Evolutionary conservation across 2,329 filamentous ascomycete genomes (phyloP).

Genomic region (Fulvia fulva): DNA sequence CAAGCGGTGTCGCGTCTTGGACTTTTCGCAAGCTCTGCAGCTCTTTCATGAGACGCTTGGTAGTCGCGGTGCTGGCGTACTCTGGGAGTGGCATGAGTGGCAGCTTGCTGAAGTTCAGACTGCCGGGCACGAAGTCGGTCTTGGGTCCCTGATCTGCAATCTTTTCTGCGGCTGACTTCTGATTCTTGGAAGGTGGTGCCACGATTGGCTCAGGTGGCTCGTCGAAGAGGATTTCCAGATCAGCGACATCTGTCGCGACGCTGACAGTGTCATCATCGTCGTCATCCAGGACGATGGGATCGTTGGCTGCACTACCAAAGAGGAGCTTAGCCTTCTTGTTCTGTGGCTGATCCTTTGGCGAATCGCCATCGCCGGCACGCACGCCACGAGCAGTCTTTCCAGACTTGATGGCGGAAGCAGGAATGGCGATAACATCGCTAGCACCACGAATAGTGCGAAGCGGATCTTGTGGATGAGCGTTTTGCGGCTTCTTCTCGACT

Average conservation of each 20-base stretch:
- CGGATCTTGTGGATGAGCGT: slow-evolving; percentile 40
- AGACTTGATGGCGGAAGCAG: slow-evolving; percentile 50
- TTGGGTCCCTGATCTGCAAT: slow-evolving; percentile 15
- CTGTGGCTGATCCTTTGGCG: slow-evolving; percentile 11
- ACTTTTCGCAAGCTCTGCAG: slow-evolving; percentile 60
- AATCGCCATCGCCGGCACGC: not conserved
- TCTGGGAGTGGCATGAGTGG: slow-evolving; percentile 61
- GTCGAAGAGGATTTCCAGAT: slow-evolving; percentile 40
- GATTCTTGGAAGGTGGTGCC: not conserved
- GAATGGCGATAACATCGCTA: slow-evolving; percentile 44
- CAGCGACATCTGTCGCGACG: slow-evolving; percentile 49
- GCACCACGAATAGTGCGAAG: slow-evolving; percentile 41
- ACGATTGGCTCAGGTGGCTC: slow-evolving; percentile 18
- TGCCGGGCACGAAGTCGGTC: slow-evolving; percentile 65
- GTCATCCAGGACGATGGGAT: slow-evolving; percentile 37
- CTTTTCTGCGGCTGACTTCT: not conserved
- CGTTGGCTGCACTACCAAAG: slow-evolving; percentile 24
- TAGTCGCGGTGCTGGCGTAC: slow-evolving; percentile 61
- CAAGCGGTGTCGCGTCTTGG: slow-evolving; percentile 58
- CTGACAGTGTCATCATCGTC: slow-evolving; percentile 43
- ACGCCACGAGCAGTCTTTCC: slow-evolving; percentile 31
- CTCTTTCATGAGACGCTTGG: slow-evolving; percentile 60
- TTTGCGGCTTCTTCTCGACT: slow-evolving; percentile 20
- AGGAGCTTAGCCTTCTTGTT: slow-evolving; percentile 24
- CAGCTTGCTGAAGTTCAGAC: slow-evolving; percentile 58